Conservation (phyloP, 371 early-diverging fungal genomes). For the Mucor lusitanicus region DNA sequence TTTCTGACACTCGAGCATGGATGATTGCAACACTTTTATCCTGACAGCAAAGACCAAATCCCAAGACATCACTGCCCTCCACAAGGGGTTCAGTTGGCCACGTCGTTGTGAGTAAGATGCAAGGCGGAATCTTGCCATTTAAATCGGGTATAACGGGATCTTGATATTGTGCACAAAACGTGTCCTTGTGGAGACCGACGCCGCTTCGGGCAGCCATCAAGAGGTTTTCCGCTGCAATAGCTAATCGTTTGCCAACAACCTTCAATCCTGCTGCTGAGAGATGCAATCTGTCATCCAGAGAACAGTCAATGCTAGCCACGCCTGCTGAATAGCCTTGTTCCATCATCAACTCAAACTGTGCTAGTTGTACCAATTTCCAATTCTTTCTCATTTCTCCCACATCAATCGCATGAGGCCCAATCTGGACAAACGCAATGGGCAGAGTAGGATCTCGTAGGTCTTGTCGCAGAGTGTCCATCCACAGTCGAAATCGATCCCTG, state of each 20-base stretch:
- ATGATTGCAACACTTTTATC: not conserved
- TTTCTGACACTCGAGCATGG: not conserved
- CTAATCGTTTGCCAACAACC: conserved; percentile 33
- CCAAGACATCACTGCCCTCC: not conserved
- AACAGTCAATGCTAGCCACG: conserved; percentile 33
- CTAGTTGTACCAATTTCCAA: conserved; percentile 33
- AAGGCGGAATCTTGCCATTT: not conserved
- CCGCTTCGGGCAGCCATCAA: not conserved
- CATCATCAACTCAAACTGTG: conserved; percentile 21
- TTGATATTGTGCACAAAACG: not conserved
- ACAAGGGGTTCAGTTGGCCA: not conserved
- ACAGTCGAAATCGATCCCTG: conserved; percentile 12
- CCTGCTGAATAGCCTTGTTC: not conserved
- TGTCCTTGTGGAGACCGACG: not conserved
- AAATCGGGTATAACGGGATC: not conserved
- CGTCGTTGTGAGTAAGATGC: not conserved
- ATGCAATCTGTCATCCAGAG: conserved; percentile 43
- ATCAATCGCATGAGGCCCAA: conserved; percentile 26
- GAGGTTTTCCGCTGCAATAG: conserved; percentile 17
- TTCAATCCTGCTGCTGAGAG: conserved; percentile 29
- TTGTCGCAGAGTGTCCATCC: conserved; percentile 12
- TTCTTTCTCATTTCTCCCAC: not conserved
- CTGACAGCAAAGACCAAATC: not conserved
- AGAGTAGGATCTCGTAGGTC: conserved; percentile 12
- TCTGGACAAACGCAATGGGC: conserved; percentile 33